Conservation (phyloP, 495 filamentous ascomycete species). For the Arthonia radiata region DNA sequence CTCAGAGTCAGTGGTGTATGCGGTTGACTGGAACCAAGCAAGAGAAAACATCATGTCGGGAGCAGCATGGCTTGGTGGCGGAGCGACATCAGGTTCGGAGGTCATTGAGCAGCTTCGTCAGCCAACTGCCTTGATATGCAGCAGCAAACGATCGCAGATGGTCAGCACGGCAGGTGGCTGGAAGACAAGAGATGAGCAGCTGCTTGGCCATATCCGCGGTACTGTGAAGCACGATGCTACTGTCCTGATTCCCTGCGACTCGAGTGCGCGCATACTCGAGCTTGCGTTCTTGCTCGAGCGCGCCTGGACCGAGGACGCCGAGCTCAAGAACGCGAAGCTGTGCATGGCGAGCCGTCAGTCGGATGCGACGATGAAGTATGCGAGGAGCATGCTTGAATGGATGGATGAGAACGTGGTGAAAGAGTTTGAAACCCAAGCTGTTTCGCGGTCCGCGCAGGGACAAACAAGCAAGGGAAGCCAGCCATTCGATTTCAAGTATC, state of each 20-base stretch:
- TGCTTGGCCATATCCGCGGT: slow-evolving; percentile 57
- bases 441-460: slow-evolving; percentile 7
- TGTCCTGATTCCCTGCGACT: slow-evolving; percentile 88
- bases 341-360: slow-evolving; percentile 66
- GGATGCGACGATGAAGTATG: slow-evolving; percentile 60
- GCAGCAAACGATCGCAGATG: slow-evolving; percentile 55
- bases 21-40: slow-evolving; percentile 91
- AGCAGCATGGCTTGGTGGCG: slow-evolving; percentile 74
- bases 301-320: slow-evolving; percentile 39
- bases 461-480: slow-evolving; percentile 13
- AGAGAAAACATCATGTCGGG: slow-evolving; percentile 81
- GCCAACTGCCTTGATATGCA: slow-evolving; percentile 81
- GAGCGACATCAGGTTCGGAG: slow-evolving; percentile 58
- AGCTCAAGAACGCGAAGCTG: slow-evolving; percentile 39
- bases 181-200: slow-evolving; percentile 58
- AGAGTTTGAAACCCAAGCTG: slow-evolving; percentile 42
- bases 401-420: slow-evolving; percentile 85
- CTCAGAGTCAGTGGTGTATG: slow-evolving; percentile 89
- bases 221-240: slow-evolving; percentile 61
- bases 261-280: slow-evolving; percentile 81
- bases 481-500: slow-evolving; percentile 75
- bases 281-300: slow-evolving; percentile 79
- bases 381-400: slow-evolving; percentile 92
- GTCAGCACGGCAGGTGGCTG: slow-evolving; percentile 41
- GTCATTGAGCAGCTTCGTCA: slow-evolving; percentile 82